Base-by-base conservation (phyloP, 2,329 filamentous ascomycete species). In the Fusarium fujikuroi region DNA sequence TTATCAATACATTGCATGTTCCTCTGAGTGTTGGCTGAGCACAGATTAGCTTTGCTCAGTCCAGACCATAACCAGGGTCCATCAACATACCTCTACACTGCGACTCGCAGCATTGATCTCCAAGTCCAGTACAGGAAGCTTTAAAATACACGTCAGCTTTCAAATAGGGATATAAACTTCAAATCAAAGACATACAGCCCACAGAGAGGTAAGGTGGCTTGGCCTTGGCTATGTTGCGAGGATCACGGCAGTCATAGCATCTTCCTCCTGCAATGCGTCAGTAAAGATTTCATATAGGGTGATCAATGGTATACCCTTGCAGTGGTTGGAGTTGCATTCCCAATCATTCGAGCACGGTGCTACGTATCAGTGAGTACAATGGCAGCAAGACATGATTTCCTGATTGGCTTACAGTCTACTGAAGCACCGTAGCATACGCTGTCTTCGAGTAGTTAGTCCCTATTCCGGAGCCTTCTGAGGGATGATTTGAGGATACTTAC, bases 1-100 rank as follows among this genome's bases (percentile, higher is more conserved):
- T 52, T 52, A 15, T 7, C 4, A 4, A 52, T 52, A 18, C 49
- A 52, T 21, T 52, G 49, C 49, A 52, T 36, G 2, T 52, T 25
- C 12, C 49, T 32, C 6, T 25, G 11, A 5, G 2, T 2, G 3
- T 36, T 52, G 4, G 32, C 49, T 52, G 4, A 7, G 15, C 2
- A 10, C 12, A 6, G 5, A 2, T 36, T 18, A 52, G n/a, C 32
- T 15, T 15, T 36, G 16, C 12, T 25, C 2, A 2, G 36, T 25
- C 6, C 7, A 25, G 8, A 19, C 7, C 9, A 10, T 5, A 8
- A 1, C 2, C 7, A 11, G 19, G 14, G 6, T 10, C 3, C 7
- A 14, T 9, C 11, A 52, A 11, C 32, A 23, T 21, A 25, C 49
- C n/a, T 52, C 49, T 18, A 25, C 32, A 52, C 11, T 52, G 49